These are phyloP conservation scores for Trichopus zeylanicus DNA, from an alignment of 116 monocot species.

Conservation along the genomic window DNA sequence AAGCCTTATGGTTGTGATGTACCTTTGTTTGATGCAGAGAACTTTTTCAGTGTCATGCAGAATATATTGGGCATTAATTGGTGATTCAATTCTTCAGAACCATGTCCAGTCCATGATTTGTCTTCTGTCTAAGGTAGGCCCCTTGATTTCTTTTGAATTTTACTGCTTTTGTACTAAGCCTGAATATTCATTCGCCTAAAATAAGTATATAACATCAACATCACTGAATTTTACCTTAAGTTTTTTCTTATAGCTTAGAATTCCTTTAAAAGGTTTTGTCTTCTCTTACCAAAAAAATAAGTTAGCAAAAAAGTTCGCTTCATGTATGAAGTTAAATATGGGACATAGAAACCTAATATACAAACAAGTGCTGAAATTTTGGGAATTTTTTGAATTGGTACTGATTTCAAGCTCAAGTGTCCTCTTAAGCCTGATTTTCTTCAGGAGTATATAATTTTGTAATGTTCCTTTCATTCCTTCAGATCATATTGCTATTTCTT, in stretches of 20 bases:
- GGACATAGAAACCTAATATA: too few species aligned
- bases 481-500: too few species aligned
- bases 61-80: slow-evolving; percentile 49
- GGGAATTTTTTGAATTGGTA: too few species aligned
- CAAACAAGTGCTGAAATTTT: too few species aligned
- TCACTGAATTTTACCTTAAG: neutral
- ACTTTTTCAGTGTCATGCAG: slow-evolving; percentile 44
- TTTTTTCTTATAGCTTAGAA: neutral
- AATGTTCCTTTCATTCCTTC: too few species aligned
- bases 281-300: too few species aligned
- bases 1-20: slow-evolving; percentile 48
- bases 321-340: too few species aligned
- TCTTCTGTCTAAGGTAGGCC: slow-evolving; percentile 43
- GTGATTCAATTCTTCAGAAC: slow-evolving; percentile 60
- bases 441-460: too few species aligned
- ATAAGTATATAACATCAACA: neutral
- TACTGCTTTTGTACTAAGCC: neutral
- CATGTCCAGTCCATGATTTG: slow-evolving; percentile 62
- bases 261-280: neutral
- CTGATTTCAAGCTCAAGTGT: too few species aligned
- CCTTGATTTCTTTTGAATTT: neutral
- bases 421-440: too few species aligned
- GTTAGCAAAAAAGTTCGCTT: too few species aligned
- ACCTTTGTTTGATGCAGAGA: slow-evolving; percentile 23
- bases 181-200: neutral